Conservation (phyloP, 2,329 filamentous ascomycete genomes). For the Pseudogymnoascus sp. region DNA sequence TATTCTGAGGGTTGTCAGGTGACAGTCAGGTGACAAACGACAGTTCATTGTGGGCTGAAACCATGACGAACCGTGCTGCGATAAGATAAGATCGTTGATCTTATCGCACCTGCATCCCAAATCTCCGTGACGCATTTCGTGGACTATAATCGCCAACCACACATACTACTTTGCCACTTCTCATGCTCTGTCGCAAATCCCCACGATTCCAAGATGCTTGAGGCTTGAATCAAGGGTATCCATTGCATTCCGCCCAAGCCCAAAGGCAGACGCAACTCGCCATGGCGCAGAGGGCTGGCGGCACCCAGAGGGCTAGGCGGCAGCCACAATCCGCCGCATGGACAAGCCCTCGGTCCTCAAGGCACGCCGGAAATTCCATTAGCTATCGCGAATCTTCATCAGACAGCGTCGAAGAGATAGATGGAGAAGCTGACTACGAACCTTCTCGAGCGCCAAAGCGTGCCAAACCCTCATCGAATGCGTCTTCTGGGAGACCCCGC, state of each 20-base stretch:
- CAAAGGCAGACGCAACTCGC: background rate
- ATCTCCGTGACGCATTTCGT: background rate
- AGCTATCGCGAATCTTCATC: slow-evolving; percentile 1
- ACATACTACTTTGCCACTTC: background rate
- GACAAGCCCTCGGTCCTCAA: background rate
- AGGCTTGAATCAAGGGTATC: background rate
- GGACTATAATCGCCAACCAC: background rate
- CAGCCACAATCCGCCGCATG: background rate
- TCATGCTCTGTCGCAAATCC: background rate
- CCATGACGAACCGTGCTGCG: background rate
- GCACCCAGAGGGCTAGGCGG: background rate
- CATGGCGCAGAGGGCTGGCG: background rate
- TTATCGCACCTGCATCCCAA: background rate
- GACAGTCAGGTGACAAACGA: background rate
- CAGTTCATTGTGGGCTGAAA: too few relatives aligned
- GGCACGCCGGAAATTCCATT: background rate
- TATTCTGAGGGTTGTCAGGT: background rate
- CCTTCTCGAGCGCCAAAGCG: background rate
- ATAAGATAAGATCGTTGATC: background rate
- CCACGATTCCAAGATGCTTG: background rate
- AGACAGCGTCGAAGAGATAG: background rate
- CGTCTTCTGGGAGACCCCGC: background rate
- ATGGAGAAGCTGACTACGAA: background rate
- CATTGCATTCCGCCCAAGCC: background rate
- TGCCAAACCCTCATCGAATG: background rate